Evolutionary conservation across 1,284 basidiomycete genomes (phyloP).

Genomic region (Earliella scabrosa): DNA sequence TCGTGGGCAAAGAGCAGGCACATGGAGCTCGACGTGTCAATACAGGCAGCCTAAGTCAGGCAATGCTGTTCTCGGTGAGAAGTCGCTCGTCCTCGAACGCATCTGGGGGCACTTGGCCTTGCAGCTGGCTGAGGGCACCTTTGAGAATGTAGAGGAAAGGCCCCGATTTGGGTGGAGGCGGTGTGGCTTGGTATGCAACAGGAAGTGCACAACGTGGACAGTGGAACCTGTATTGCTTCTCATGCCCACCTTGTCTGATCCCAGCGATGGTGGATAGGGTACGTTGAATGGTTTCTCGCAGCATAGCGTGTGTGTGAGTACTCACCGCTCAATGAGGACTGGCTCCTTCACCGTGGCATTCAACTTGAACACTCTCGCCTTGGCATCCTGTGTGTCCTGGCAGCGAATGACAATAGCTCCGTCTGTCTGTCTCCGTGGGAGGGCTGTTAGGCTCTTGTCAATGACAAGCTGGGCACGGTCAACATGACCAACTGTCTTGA

Average conservation of each 20-base stretch:
- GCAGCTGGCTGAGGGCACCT: constrained; percentile 76
- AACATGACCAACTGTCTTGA: constrained; percentile 15
- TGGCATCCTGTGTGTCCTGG: constrained; percentile 57
- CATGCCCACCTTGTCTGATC: constrained; percentile 63
- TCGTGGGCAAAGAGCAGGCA: no score
- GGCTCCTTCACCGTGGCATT: constrained; percentile 69
- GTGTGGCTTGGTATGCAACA: constrained; percentile 75
- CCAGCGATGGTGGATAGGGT: constrained; percentile 7
- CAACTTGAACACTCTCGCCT: constrained; percentile 78
- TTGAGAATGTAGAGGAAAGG: constrained; percentile 75
- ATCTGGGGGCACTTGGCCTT: constrained; percentile 77
- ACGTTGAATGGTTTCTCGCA: neutral
- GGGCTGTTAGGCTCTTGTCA: constrained; percentile 69
- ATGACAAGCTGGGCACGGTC: constrained; percentile 68
- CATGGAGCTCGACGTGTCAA: no score
- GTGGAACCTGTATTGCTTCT: constrained; percentile 74
- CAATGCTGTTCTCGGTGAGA: constrained; percentile 6
- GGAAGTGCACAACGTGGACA: constrained; percentile 77
- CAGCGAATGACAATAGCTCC: constrained; percentile 73
- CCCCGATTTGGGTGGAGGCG: constrained; percentile 72
- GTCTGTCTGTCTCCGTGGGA: constrained; percentile 77
- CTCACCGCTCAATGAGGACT: constrained; percentile 73
- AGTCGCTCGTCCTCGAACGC: constrained; percentile 67
- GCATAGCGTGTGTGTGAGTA: constrained; percentile 9
- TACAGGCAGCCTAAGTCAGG: no score